These are phyloP conservation scores for Quercus parvula DNA, from an alignment of 306 rosid species.

Conservation along the genomic window DNA sequence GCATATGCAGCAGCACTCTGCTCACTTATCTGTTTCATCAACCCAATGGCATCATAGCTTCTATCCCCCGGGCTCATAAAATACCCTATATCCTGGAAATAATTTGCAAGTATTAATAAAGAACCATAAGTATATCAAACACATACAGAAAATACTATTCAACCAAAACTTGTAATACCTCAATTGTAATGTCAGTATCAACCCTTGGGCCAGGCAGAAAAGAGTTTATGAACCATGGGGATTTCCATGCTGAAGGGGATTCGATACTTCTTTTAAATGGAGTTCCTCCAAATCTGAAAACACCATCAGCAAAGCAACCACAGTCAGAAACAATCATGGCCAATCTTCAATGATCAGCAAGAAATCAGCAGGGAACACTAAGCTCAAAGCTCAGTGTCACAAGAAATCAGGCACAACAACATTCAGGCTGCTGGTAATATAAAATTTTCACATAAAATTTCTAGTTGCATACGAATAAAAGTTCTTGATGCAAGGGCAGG, in stretches of 20 bases:
- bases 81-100: conserved; percentile 75
- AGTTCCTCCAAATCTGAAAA: conserved; percentile 69
- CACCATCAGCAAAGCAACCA: conserved; percentile 26
- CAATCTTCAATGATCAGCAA: not conserved
- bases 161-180: conserved; percentile 51
- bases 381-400: not conserved
- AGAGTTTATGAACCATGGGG: conserved; percentile 86
- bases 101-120: conserved; percentile 4
- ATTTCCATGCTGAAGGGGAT: conserved; percentile 96
- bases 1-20: conserved; percentile 90
- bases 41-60: conserved; percentile 88
- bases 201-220: conserved; percentile 68
- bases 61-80: conserved; percentile 80
- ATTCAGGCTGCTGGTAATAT: not conserved
- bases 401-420: not conserved
- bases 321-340: conserved; percentile 11
- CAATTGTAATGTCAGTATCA: conserved; percentile 80
- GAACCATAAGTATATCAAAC: not conserved
- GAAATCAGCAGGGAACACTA: not conserved
- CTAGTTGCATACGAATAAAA: not conserved
- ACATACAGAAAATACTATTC: not conserved
- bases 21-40: conserved; percentile 83
- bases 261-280: conserved; percentile 88
- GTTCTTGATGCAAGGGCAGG: not conserved
- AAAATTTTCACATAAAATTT: not conserved